Evolutionary conservation across 352 stramenopile genomes (phyloP).

Genomic region (Phytophthora melonis): DNA sequence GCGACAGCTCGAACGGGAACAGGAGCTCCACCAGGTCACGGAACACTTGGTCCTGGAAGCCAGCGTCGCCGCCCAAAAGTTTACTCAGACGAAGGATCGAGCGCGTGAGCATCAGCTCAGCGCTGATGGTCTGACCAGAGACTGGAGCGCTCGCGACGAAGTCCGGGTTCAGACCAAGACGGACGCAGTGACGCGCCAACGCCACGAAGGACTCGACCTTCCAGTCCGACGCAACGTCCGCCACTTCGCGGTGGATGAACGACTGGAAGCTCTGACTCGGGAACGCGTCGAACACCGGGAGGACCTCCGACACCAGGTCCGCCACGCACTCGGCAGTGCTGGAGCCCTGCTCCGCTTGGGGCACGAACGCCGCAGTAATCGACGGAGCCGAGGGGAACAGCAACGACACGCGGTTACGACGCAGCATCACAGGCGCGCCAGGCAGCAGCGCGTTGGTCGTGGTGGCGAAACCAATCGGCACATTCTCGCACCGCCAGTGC

Average conservation of each 20-base stretch:
- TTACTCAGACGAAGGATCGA: conserved; percentile 70
- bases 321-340: conserved; percentile 53
- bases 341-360: conserved; percentile 35
- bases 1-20: conserved; percentile 56
- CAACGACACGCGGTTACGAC: conserved; percentile 74
- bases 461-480: conserved; percentile 70
- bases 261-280: conserved; percentile 66
- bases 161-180: conserved; percentile 45
- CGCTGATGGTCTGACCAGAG: conserved; percentile 26
- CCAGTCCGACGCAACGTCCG: conserved; percentile 62
- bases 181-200: conserved; percentile 70
- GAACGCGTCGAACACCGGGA: conserved; percentile 75
- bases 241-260: conserved; percentile 69
- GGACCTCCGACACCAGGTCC: conserved; percentile 61
- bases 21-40: conserved; percentile 65
- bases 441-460: conserved; percentile 55
- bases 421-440: conserved; percentile 69
- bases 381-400: conserved; percentile 64
- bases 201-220: conserved; percentile 79
- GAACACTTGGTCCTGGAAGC: conserved; percentile 68
- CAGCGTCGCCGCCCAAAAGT: conserved; percentile 51
- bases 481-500: conserved; percentile 75
- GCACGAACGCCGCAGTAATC: conserved; percentile 59
- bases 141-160: conserved; percentile 8
- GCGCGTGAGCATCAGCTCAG: conserved; percentile 62